Base-by-base conservation (phyloP, 2,329 filamentous ascomycete genomes). In the Pyrenochaeta sp. region DNA sequence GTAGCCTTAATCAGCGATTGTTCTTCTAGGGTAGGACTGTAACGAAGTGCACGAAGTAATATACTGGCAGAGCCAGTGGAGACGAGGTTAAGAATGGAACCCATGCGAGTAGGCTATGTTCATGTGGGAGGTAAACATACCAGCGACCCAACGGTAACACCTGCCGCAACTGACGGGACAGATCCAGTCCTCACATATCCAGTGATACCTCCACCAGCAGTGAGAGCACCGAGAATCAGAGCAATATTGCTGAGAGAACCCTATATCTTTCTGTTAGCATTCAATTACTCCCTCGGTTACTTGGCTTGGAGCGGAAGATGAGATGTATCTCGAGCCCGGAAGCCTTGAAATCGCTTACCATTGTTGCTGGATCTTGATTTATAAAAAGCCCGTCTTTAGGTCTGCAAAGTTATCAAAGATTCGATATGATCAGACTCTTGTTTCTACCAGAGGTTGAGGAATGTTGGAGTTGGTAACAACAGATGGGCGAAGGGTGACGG, bases 161-260 rank as follows among this genome's bases (percentile, higher is more conserved):
- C 95, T 12, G 95, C 95, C 11, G 86, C 87, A 64, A 98, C 83
- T 11, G 92, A 97, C 32, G 94, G 94, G 44, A 97, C 75, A 20
- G 93, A 98, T 54, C 91, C 86, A 0, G 93, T 95, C 74, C 89
- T 88, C 39, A 89, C 82, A 78, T 92, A 99, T 72, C 95, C 95
- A 72, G 90, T 90, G 55, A 91, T 89, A 61, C 95, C 95, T 67
- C 95, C 95, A 51, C 89, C 84, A 45, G 93, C 92, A 53, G 93
- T 97, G 54, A 98, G 83, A 60, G 87, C 83, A 56, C 90, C 91
- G 69, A 98, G 87, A 69, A 90, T 75, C 76, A 89, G 91, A 60
- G 94, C 92, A 71, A 91, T 87, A 69, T 79, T 83, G 64, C 83
- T 78, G 60, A 83, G 77, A 58, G 73, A 62, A 37, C 51, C 48